Percentiles rank a stretch among this genome's conserved stretches.
Evolutionary conservation across 495 filamentous ascomycete species (phyloP).

Genomic region (Hyaloscypha hepaticicola): DNA sequence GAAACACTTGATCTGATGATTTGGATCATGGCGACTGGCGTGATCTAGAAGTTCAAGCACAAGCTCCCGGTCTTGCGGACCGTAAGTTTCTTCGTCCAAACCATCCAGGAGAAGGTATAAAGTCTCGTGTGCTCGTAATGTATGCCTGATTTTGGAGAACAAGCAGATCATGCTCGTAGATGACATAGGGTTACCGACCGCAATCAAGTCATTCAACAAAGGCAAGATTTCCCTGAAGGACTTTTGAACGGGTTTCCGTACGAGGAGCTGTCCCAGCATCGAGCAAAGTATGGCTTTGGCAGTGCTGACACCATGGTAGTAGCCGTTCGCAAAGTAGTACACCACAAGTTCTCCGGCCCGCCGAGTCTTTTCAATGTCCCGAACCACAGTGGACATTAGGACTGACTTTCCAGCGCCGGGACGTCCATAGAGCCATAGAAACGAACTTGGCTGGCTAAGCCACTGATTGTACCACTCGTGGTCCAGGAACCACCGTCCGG

Average conservation of each 20-base stretch:
- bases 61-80: not conserved
- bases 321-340: not conserved
- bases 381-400: not conserved
- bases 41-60: not conserved
- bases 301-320: not conserved
- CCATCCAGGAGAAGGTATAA: slow-evolving; percentile 3
- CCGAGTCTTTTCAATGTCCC: not conserved
- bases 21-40: not conserved
- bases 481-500: slow-evolving; percentile 2
- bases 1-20: slow-evolving; percentile 6
- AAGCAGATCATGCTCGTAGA: not conserved
- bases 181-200: not conserved
- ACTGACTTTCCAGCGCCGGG: slow-evolving; percentile 16
- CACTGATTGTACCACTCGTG: not conserved
- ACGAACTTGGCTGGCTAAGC: not conserved
- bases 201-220: not conserved
- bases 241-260: not conserved
- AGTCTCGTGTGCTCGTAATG: not conserved
- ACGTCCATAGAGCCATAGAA: not conserved
- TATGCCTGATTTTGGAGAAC: not conserved
- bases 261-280: not conserved
- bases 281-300: slow-evolving; percentile 1
- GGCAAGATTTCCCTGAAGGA: not conserved
- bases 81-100: not conserved
- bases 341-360: not conserved